Base-by-base conservation (phyloP, 2,329 filamentous ascomycete genomes). In the Aureobasidium sp. region DNA sequence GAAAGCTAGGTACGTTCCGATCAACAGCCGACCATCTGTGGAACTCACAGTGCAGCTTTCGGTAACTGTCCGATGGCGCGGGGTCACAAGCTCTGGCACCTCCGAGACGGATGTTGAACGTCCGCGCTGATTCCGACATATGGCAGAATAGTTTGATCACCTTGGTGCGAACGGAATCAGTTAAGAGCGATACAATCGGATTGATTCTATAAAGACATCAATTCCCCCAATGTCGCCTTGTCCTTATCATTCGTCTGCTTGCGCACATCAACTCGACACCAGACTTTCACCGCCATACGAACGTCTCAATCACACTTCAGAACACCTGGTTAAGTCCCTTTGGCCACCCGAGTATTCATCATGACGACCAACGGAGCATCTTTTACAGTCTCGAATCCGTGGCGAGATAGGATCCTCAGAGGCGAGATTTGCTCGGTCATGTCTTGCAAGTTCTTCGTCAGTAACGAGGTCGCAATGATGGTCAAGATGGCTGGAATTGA, bases 401-500 rank as follows among this genome's bases (percentile, higher is more conserved):
- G 52, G 52, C 25, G 52, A 44, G 52, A 56, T 12, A 27, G 52
- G 6, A 56, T 56, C 17, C 36, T 56, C 7, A 27, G 25, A 34
- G 52, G 52, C 36, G 52, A 56, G 37, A 25, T 56, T 20, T 56
- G 52, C 52, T 56, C 52, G 27, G 52, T 56, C 37, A 56, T 56
- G 52, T 56, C 52, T 2, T 56, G 57, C 63, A 75, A 76, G 58
- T 69, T 74, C 56, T 68, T 74, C 22, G 68, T 69, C 34, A 72
- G 71, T 31, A 70, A 72, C 49, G 74, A 76, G 58, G 68, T 75
- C 20, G 70, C 71, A 17, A 74, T 74, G 68, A 73, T 77, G 67
- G 69, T 69, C 59, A 76, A 75, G 62, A 76, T 71, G 57, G 75
- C 77, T 12, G 76, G 76, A 8, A 72, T 76, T 56, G 71, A 78